Evolutionary conservation across 73 alveolate genomes (phyloP), one percentile per base, ranked within the genome.

Genomic region (Stentor coeruleus): DNA sequence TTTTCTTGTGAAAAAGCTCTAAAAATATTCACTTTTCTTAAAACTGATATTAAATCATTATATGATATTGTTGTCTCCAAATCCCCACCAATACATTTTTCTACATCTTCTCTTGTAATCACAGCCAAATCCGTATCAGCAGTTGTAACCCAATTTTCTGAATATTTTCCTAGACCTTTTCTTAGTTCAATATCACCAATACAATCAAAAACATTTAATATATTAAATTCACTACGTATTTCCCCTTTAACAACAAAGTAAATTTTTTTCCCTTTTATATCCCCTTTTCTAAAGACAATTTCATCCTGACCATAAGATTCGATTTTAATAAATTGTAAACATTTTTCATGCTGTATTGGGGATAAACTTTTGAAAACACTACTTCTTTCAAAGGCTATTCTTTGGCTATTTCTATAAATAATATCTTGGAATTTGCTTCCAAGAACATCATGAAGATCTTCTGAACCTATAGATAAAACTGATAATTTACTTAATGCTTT

Each of bases 81-180:
- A 30, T 59, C 75, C 33, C 81, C 89, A 3, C 88, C 88, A 0
- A 87, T 28, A 11, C 59, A 3, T 57, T 88, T 58, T 57, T 88
- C 91, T 11, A 91, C 38, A 0, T 85, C 39, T 4, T 73, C 87
- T n/a, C 88, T 33, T 1, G 89, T 31, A 3, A 87, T 74, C 49
- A 82, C 87, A 3, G 89, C 96, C 0, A 87, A 83, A 77, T 88
- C 91, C 30, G 92, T 88, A 30, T 42, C 41, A 36, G 66, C 82
- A 57, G 82, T 81, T 20, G 57, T 39, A 14, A 84, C 85, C 38
- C 87, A 84, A 26, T 77, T 14, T 33, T n/a, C 55, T 3, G 58
- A 57, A 57, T 37, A 37, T n/a, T n/a, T n/a, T n/a, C n/a, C n/a
- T n/a, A n/a, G n/a, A 6, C 77, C 20, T 3, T 83, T n/a, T 26